Evolutionary conservation across 306 rosid species (phyloP), one percentile per base, ranked within the genome.

Genomic region (Vachellia pachyceras): DNA sequence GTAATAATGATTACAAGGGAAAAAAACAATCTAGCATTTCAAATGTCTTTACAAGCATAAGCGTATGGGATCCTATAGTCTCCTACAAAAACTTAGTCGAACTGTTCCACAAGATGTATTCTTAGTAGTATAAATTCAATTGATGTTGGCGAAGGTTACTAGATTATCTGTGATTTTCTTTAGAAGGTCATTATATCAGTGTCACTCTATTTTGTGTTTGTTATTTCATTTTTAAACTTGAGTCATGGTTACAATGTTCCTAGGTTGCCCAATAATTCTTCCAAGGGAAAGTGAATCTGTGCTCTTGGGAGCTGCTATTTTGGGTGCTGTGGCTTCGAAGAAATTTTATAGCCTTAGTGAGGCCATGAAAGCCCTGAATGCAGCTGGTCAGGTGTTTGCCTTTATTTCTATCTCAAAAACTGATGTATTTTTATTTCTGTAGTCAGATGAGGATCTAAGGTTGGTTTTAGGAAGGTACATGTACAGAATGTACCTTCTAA

Each of bases 241-340:
- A 55, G 70, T 55, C 15, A 46, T 29, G 13, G 29, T 70, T 65
- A 75, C 75, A 29, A 69, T 79, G 76, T 52, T 74, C 78, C 47
- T 83, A 95, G 99, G 99, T 57, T 95, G 91, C 84, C 91, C 97
- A 58, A 90, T 95, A 84, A 87, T 95, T 89, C 92, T 95, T 84
- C 99, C 99, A 41, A 94, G 94, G 82, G 99, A 95, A 83, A 90
- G 88, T 65, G 97, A 95, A 82, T 89, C 99, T 67, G 97, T 95
- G 84, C 97, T 95, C 72, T 88, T 95, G 88, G 99, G 99, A 72
- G 97, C 99, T 84, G 91, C 99, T 68, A 95, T 93, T 88, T 88
- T 95, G 49, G 98, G 97, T 67, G 92, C 97, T 22, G 99, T 95
- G 75, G 99, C 97, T 80, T 85, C 94, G 35, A 90, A 85, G 87